Conservation (phyloP, 306 rosid species). For the Castanea crenata region DNA sequence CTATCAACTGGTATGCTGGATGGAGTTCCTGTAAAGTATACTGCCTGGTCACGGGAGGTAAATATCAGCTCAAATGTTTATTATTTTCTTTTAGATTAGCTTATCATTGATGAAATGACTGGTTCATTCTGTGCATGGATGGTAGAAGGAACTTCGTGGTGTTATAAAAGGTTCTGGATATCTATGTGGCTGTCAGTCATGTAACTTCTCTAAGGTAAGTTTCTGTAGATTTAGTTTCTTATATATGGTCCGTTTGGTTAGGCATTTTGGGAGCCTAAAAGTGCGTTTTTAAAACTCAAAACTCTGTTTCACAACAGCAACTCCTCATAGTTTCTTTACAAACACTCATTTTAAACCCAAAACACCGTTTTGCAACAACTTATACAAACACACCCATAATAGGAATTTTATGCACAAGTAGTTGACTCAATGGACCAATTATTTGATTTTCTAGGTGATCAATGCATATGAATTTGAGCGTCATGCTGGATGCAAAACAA, state of each 20-base stretch:
- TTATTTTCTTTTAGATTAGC: constrained; percentile 28
- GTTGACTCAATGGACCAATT: constrained; percentile 1
- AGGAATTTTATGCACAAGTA: constrained; percentile 10
- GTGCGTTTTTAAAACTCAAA: too few species aligned
- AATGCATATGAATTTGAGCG: constrained; percentile 84
- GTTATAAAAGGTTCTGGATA: constrained; percentile 74
- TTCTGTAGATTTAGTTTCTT: not conserved
- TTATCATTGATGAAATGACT: constrained; percentile 46
- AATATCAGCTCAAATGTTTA: constrained; percentile 41
- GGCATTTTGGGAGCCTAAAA: too few species aligned
- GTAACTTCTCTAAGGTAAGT: constrained; percentile 69
- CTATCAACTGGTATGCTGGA: constrained; percentile 87
- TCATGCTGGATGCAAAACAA: constrained; percentile 82
- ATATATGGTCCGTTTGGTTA: not conserved
- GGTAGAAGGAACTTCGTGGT: constrained; percentile 73
- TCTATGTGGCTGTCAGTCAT: constrained; percentile 61
- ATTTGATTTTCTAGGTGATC: constrained; percentile 46
- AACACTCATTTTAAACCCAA: too few species aligned
- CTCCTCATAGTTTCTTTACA: too few species aligned
- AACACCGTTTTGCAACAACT: too few species aligned
- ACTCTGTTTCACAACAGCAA: too few species aligned
- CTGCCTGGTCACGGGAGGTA: constrained; percentile 85
- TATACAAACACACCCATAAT: too few species aligned
- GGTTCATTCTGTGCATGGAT: constrained; percentile 48
- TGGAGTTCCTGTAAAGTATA: constrained; percentile 79